Evolutionary conservation across 345 rosid genomes (phyloP), one percentile per base, ranked within the genome.

Genomic region (Murraya koenigii): DNA sequence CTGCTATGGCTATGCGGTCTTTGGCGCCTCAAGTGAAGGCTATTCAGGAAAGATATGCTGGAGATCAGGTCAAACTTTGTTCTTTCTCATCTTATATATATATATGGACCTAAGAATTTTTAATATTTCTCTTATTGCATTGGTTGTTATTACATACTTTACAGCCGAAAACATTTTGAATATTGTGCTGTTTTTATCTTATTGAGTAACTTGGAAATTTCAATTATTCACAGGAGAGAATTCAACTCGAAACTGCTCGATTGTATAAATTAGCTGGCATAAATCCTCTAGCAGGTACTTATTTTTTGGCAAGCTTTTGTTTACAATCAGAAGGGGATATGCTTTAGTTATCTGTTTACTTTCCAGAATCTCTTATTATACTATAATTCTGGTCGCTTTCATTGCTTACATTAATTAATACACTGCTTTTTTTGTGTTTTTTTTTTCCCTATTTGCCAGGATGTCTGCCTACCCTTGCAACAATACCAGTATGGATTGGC

Each of bases 401-500:
- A 6, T 17, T 69, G 7, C n/a, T 11, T 69, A 15, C 8, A 7
- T 71, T 71, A 72, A 36, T 58, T 58, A 32, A 44, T 44, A 72
- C 25, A 36, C 35, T 1, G 56, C 22, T 17, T 44, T 44, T 44
- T n/a, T 2, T 20, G 23, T 33, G 44, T 14, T 36, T 13, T 72
- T 19, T 58, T 52, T 39, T 49, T 66, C 36, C 61, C 28, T 32
- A 77, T 68, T 20, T 69, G 44, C 63, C 80, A 96, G 99, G 99
- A 54, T 92, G 98, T 79, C 85, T 96, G 54, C 99, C 98, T 56
- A 96, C 99, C 6, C 97, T 96, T 82, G 98, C 95, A 17, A 96
- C 99, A 2, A 94, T 96, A 81, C 99, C 98, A 3, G 96, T 94
- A 36, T 96, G 99, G 98, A 92, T 96, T 81, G 99, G 99, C 63